Evolutionary conservation across 192 early-diverging fungal species (phyloP).

Genomic region (Rhizophagus sp.): DNA sequence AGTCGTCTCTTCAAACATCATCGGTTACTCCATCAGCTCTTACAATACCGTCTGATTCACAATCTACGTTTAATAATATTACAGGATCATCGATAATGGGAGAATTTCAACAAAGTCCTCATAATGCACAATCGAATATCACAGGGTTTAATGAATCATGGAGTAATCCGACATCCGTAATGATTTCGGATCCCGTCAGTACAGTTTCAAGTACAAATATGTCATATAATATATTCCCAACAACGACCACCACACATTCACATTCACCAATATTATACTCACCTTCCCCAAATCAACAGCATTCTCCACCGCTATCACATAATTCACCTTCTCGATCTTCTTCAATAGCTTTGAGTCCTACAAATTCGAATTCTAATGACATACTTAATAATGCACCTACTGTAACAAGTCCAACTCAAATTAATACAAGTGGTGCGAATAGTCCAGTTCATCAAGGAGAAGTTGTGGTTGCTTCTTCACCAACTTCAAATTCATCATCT

Average conservation of each 20-base stretch:
- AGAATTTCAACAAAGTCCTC: neutral
- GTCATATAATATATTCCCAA: neutral
- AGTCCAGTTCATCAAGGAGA: slow-evolving; percentile 5
- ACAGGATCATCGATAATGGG: slow-evolving; percentile 9
- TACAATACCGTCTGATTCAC: slow-evolving; percentile 5
- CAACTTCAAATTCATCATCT: neutral
- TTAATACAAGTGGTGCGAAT: neutral
- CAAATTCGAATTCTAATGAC: neutral
- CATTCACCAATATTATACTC: slow-evolving; percentile 22
- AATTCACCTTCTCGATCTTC: neutral
- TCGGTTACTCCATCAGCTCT: neutral
- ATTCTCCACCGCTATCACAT: neutral
- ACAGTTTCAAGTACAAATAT: slow-evolving; percentile 2
- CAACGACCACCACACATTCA: slow-evolving; percentile 6
- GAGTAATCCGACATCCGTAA: neutral
- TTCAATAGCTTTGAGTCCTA: slow-evolving; percentile 6
- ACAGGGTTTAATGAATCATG: slow-evolving; percentile 23
- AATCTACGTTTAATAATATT: neutral
- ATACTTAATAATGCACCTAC: neutral
- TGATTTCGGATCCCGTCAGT: slow-evolving; percentile 19
- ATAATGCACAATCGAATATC: neutral
- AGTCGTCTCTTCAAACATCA: neutral
- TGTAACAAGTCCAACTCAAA: slow-evolving; percentile 1
- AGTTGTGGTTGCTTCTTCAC: neutral
- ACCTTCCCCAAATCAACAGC: neutral